phyloP scores from a whole-genome alignment of 208 protist species.

The Leishmania guyanensis region DNA sequence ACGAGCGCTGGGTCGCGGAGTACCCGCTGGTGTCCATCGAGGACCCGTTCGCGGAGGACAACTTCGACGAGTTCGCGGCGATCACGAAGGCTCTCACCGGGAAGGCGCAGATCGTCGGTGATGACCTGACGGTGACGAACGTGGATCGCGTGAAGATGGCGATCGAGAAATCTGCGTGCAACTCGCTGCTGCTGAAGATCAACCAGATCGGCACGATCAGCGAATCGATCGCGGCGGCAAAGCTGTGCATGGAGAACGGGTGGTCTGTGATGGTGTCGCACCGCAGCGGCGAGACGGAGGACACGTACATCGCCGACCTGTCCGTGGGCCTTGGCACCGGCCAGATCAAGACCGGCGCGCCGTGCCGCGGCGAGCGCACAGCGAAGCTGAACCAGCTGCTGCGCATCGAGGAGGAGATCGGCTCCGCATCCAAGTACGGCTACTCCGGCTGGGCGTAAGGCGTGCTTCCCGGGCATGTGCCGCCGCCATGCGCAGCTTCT shows the following conservation, averaged over 20 bases:
- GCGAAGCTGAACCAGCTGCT: conserved; percentile 99
- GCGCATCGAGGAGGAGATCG: conserved; percentile 97
- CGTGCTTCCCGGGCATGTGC: neutral
- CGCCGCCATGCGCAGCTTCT: neutral
- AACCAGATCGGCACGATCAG: conserved; percentile 99
- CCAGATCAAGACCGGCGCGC: conserved; percentile 99
- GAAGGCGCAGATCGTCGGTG: conserved; percentile 97
- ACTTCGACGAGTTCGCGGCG: conserved; percentile 93
- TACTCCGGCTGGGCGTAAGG: conserved; percentile 71
- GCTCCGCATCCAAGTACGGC: conserved; percentile 68
- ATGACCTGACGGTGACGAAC: conserved; percentile 99
- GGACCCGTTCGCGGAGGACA: conserved; percentile 99
- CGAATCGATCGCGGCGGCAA: conserved; percentile 97
- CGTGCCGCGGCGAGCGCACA: conserved; percentile 96
- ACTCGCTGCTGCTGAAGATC: conserved; percentile 99
- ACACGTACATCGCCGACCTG: conserved; percentile 99
- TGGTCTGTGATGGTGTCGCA: conserved; percentile 95
- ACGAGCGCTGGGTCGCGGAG: conserved; percentile 86
- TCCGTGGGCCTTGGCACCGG: conserved; percentile 96
- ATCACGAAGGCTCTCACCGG: conserved; percentile 78
- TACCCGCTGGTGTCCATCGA: conserved; percentile 99
- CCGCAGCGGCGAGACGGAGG: conserved; percentile 98
- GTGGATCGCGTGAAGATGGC: conserved; percentile 95
- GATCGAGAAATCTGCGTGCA: conserved; percentile 93
- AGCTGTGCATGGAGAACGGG: conserved; percentile 80